Base-by-base conservation (phyloP, 495 filamentous ascomycete genomes). In the Daldinia loculata region DNA sequence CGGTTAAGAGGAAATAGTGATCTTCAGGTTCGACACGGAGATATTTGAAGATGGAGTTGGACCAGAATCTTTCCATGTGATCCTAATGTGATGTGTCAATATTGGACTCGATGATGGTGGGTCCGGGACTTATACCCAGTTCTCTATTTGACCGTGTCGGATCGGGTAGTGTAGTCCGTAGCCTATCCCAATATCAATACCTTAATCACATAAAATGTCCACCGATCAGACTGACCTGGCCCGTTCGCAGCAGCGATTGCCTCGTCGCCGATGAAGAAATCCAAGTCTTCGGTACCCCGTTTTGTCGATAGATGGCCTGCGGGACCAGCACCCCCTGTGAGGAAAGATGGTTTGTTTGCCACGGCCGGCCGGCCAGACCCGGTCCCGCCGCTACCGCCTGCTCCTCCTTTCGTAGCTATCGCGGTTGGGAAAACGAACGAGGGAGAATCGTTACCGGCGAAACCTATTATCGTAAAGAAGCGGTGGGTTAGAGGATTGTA, bases 41-140 rank as follows among this genome's bases (percentile, higher is more conserved):
- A 79, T 99, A 99, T 79, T 98, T 98, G 86, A 99, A 99, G 81
- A 99, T 99, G 27, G 96, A 98, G 82, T 97, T 98, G 53, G 96
- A 98, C 95, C 95, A 99, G 80, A 97, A 99, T 59, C 95, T 89
- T 78, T 99, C 95, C 95, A 99, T 99, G 71, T 96, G 91, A 79
- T 99, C 95, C 91, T 93, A 63, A 45, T 30, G 32, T 32, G n/a
- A 22, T 22, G 51, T 24, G 66, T 81, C 61, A 82, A 70, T 66
- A 56, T 41, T 36, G 15, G 50, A 45, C 51, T 34, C 6, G 14
- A 43, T 12, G 27, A 41, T 24, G 4, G 24, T 34, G 24, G 11
- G 24, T 39, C 32, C 24, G 51, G 34, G 34, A 36, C 22, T 38
- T 82, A 43, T 81, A 93, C 91, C 95, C 95, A 99, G 77, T 99